These are phyloP conservation scores for Spiraea crenata DNA, from an alignment of 331 rosid species.

Conservation along the genomic window DNA sequence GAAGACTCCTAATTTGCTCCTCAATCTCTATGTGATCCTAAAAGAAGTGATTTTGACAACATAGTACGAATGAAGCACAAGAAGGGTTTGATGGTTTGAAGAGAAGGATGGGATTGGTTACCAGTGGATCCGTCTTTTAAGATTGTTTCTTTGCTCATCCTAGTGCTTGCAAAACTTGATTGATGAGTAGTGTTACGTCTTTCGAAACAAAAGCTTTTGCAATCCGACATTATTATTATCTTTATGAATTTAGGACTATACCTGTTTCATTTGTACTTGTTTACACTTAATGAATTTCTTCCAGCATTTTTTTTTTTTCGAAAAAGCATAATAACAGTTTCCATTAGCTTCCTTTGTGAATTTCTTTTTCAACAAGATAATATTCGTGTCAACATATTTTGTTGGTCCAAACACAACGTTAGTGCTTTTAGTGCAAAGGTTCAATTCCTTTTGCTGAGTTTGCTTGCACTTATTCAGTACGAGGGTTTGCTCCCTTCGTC, in stretches of 20 bases:
- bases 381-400: no score
- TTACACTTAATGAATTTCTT: no score
- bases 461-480: neutral
- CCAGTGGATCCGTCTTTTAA: conserved; percentile 22
- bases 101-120: conserved; percentile 17
- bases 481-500: conserved; percentile 27
- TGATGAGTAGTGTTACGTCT: neutral
- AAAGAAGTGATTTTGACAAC: conserved; percentile 7
- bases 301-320: no score
- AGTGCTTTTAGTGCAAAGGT: no score
- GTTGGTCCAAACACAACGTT: no score
- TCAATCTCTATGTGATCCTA: neutral
- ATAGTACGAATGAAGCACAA: conserved; percentile 31
- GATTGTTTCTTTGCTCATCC: conserved; percentile 13
- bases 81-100: conserved; percentile 22
- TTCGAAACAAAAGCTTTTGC: no score
- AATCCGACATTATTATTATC: no score
- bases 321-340: no score
- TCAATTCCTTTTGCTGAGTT: conserved; percentile 12
- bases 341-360: no score
- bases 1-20: neutral
- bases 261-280: no score
- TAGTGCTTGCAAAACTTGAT: neutral
- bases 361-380: no score
- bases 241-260: no score